Base-by-base conservation (phyloP, 202 grass and related monocot species). In the Panicum hallii region DNA sequence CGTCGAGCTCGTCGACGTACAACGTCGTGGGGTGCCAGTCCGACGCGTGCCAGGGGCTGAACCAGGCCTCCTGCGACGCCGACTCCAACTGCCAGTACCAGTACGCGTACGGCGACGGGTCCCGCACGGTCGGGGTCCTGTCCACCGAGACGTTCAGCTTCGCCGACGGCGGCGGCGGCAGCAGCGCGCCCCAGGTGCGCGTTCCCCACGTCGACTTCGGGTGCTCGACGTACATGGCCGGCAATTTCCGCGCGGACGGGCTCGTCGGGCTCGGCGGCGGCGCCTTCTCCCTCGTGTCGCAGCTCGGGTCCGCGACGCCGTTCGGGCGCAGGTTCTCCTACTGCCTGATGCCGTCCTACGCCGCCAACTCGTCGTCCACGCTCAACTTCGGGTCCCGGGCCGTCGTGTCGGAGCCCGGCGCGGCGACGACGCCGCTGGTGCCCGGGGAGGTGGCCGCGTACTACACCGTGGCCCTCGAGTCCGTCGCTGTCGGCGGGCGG, bases 311-410 rank as follows among this genome's bases (percentile, higher is more conserved):
- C 4, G 34, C 7, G 23, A 69, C 73, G 32, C 15, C 10, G 4
- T 20, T 94, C 26, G 88, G 77, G 7, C 82, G 89, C 9, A 81
- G 36, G 36, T 94, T 97, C 90, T 94, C 94, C 44, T 93, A 94
- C 79, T 97, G 89, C 87, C 82, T 97, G n/a, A 76, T 87, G 15
- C 87, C 85, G 5, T 15, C 44, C 7, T 23, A 28, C 63, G 7
- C 17, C 12, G 41, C 13, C 48, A 83, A 90, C 49, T 7, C 67
- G 23, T 78, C 87, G 4, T 90, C 88, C 11, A 12, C 44, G 5
- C 79, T 97, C 42, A 87, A 66, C 85, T 92, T 97, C 48, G 92
- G 94, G 9, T 17, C 87, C 58, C 67, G 26, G 22, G 88, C 89
- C 36, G 13, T 45, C 68, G 75, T 92, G 12, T 77, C 79, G 1